Evolutionary conservation across 2,329 filamentous ascomycete genomes (phyloP), one percentile per base, ranked within the genome.

Genomic region (Aspergillus floridensis): DNA sequence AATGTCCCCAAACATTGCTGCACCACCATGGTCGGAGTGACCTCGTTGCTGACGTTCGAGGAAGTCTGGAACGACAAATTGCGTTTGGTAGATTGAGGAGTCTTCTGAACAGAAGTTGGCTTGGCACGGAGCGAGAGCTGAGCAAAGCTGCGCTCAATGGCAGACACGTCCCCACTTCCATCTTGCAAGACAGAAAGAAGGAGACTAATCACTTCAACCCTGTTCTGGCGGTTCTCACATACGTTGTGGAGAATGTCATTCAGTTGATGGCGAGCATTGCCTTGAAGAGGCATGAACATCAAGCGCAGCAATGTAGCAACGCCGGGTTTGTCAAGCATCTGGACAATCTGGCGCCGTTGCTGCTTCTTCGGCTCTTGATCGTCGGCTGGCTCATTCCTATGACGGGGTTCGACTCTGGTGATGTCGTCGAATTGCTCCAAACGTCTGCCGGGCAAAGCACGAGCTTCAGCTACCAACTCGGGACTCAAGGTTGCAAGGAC

Each of bases 261-360:
- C 56, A 99, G 82, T 60, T 92, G 90, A 62, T 84, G 86, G 65
- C 92, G 91, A 52, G 95, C 89, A 62, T 91, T 95, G 22, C 91
- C 91, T 64, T 93, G 91, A 65, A 97, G 91, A 51, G 91, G 90
- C 68, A 98, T 92, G 74, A 99, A 99, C 93, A 99, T 97, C 10
- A 99, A 84, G n/a, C 96, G 91, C 48, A 99, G 83, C 35, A 99
- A 81, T n/a, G 95, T 98, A 26, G 96, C 95, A 65, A 99, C 88
- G 26, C 96, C 95, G 50, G 93, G 85, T 77, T 96, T 97, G 76
- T 99, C 95, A 31, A 99, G 85, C 89, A 99, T 96, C 73, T 99
- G 95, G 24, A 96, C 90, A 59, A 96, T 90, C 22, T 91, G 88
- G 62, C 90, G 89, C 59, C 91, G 87, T 68, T 90, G 88, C 41